Percentiles rank a stretch among this genome's conserved stretches.
These are phyloP conservation scores for Marsdenia floribunda DNA, from an alignment of 257 asterid genomes.

Conservation along the genomic window DNA sequence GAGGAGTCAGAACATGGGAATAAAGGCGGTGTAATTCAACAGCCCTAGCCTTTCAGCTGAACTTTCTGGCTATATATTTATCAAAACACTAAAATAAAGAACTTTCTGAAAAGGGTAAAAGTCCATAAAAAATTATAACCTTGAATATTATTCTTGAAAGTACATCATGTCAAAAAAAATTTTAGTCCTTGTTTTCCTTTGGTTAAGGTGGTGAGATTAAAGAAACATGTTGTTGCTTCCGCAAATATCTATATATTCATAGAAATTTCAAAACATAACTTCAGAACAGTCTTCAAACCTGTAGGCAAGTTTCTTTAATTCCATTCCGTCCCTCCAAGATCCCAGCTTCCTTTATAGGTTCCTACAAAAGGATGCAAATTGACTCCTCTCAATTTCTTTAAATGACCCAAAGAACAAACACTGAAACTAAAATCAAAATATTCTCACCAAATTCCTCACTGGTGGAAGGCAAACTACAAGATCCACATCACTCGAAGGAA, in stretches of 20 bases:
- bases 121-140: neutral
- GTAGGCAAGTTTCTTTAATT: conserved; percentile 97
- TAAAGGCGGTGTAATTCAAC: too few relatives aligned
- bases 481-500: conserved; percentile 97
- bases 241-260: neutral
- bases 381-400: conserved; percentile 12
- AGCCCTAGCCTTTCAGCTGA: neutral
- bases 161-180: too few relatives aligned
- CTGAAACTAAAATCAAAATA: neutral
- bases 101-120: neutral
- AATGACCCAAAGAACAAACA: neutral
- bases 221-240: neutral
- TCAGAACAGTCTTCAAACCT: conserved; percentile 44
- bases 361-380: conserved; percentile 41
- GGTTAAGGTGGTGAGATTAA: neutral
- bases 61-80: neutral
- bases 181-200: neutral
- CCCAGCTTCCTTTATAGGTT: conserved; percentile 99
- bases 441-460: conserved; percentile 95
- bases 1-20: neutral
- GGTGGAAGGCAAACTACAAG: conserved; percentile 98
- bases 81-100: neutral
- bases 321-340: conserved; percentile 99
- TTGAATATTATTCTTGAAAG: too few relatives aligned
- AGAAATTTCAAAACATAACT: neutral